phyloP scores from a whole-genome alignment of 177 flowering plant species.

The Vitis hybrid region DNA sequence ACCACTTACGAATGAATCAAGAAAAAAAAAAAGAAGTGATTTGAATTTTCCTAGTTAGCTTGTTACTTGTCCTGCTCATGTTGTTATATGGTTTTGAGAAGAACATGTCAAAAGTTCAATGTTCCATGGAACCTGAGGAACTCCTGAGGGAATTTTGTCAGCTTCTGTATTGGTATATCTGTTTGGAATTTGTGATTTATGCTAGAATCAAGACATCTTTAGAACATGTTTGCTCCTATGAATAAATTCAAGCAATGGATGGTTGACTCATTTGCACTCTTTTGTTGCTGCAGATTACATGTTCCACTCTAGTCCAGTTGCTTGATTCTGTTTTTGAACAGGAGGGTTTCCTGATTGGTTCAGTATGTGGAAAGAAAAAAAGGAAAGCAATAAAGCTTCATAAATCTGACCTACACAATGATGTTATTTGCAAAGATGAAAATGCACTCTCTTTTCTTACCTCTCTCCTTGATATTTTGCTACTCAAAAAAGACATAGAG shows the following conservation, averaged over 20 bases:
- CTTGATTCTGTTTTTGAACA: constrained; percentile 41
- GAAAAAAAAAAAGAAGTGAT: too few species aligned
- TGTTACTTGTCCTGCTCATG: background rate
- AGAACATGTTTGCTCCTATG: background rate
- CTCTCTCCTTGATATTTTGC: constrained; percentile 82
- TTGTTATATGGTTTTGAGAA: background rate
- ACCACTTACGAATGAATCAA: too few species aligned
- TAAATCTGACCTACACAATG: constrained; percentile 11
- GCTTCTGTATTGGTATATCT: background rate
- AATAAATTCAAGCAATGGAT: background rate
- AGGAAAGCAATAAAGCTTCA: constrained; percentile 35
- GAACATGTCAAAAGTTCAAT: background rate
- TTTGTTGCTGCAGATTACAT: constrained; percentile 50
- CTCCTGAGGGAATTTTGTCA: background rate
- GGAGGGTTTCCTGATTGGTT: constrained; percentile 14
- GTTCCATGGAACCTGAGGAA: too few species aligned
- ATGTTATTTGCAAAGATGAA: constrained; percentile 29
- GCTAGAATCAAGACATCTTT: background rate
- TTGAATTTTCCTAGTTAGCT: too few species aligned
- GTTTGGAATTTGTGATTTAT: background rate
- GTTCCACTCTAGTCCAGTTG: constrained; percentile 35
- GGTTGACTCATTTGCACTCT: background rate
- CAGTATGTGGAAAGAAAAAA: constrained; percentile 42
- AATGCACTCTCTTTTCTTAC: constrained; percentile 43
- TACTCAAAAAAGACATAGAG: constrained; percentile 71